These are phyloP conservation scores for Astraeus odoratus DNA, from an alignment of 768 basidiomycete genomes.

Conservation along the genomic window DNA sequence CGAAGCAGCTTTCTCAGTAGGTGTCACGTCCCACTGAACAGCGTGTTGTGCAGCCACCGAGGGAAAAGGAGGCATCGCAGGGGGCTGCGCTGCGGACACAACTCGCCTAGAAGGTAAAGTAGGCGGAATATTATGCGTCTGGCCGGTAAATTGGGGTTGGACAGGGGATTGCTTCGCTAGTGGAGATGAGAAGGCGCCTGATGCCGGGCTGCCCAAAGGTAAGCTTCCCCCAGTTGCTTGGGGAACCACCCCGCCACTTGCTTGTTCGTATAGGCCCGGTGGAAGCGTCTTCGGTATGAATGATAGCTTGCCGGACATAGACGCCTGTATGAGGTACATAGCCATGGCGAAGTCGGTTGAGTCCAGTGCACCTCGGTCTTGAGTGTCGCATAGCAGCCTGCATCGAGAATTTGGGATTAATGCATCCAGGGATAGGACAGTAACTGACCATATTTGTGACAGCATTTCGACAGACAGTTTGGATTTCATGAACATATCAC, in stretches of 20 bases:
- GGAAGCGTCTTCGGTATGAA: conserved; percentile 72
- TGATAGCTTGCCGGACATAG: conserved; percentile 73
- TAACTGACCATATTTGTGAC: conserved; percentile 81
- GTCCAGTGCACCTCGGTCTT: conserved; percentile 85
- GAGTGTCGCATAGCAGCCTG: conserved; percentile 94
- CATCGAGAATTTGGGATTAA: not conserved
- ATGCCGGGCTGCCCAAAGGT: conserved; percentile 55
- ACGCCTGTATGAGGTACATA: conserved; percentile 93
- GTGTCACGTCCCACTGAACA: conserved; percentile 74
- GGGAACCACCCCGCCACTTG: conserved; percentile 39
- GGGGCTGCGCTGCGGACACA: conserved; percentile 12
- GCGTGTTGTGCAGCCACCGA: conserved; percentile 21
- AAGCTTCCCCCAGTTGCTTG: conserved; percentile 58
- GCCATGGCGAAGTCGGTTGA: conserved; percentile 88
- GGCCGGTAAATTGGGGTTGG: conserved; percentile 45
- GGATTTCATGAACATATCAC: conserved; percentile 87
- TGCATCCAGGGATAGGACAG: not conserved
- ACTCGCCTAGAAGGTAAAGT: conserved; percentile 18
- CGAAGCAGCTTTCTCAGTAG: conserved; percentile 67
- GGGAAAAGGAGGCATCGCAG: conserved; percentile 21
- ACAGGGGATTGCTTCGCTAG: conserved; percentile 55
- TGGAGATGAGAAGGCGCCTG: conserved; percentile 36
- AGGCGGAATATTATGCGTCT: conserved; percentile 21
- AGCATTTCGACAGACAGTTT: conserved; percentile 82
- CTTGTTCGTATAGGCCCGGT: conserved; percentile 81